A percentile compares a stretch with the other conserved stretches of the same genome.
phyloP scores from a whole-genome alignment of 148 eudicot genomes.

The Vaccinium darrowii region DNA sequence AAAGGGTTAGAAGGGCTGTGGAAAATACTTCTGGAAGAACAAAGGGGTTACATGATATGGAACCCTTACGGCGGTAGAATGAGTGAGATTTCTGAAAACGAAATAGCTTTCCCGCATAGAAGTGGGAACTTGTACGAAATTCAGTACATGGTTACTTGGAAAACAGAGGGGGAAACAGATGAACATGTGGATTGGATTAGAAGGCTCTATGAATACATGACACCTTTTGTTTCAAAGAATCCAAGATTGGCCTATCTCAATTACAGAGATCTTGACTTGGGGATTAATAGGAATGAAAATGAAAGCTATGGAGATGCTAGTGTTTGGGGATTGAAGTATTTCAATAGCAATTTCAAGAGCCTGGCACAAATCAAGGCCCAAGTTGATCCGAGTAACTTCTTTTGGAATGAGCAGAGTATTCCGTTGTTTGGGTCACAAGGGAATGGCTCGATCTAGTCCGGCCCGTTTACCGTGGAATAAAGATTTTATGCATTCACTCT shows the following conservation, averaged over 20 bases:
- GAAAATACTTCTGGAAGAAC: conserved; percentile 31
- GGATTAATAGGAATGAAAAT: conserved; percentile 26
- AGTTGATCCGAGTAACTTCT: neutral
- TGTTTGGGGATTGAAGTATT: conserved; percentile 31
- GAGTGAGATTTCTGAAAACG: conserved; percentile 28
- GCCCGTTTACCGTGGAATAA: too few relatives aligned
- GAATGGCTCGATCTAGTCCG: neutral
- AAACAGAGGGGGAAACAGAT: conserved; percentile 22
- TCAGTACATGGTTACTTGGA: conserved; percentile 37
- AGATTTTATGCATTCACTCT: too few relatives aligned
- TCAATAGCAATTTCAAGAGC: conserved; percentile 27
- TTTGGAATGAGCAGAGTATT: neutral
- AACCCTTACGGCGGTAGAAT: conserved; percentile 40
- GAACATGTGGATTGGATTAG: conserved; percentile 4
- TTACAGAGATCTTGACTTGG: conserved; percentile 43
- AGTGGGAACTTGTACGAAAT: conserved; percentile 38
- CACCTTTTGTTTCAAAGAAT: conserved; percentile 38
- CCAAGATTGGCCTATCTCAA: conserved; percentile 39
- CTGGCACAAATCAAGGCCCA: neutral
- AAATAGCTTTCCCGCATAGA: conserved; percentile 38
- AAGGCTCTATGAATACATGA: conserved; percentile 15
- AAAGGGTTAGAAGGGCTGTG: conserved; percentile 33
- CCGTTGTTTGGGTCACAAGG: neutral
- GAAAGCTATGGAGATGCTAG: conserved; percentile 10
- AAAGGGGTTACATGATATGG: conserved; percentile 26